Evolutionary conservation across 768 basidiomycete genomes (phyloP).

Genomic region (Tulasnella sp.): DNA sequence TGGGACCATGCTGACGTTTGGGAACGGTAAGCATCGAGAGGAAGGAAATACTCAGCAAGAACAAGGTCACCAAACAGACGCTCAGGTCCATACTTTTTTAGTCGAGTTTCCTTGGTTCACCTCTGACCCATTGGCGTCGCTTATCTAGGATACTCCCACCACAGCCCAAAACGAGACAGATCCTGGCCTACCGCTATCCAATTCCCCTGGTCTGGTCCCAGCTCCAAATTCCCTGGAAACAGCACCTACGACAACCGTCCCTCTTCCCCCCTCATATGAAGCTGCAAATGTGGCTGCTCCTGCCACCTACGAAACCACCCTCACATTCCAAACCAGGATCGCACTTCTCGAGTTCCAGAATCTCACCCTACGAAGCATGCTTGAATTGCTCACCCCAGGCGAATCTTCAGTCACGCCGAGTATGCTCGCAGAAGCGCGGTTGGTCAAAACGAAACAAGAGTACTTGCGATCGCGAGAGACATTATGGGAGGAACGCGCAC

Average conservation of each 20-base stretch:
- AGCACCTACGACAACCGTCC: background rate
- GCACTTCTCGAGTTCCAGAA: background rate
- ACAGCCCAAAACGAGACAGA: background rate
- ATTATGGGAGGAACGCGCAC: background rate
- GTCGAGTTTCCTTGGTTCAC: background rate
- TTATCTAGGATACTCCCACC: background rate
- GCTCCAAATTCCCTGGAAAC: background rate
- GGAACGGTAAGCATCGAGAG: background rate
- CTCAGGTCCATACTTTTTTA: background rate
- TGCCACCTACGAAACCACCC: background rate
- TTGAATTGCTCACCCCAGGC: too few relatives aligned
- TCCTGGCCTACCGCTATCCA: background rate
- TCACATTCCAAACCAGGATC: background rate
- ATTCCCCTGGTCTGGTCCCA: background rate
- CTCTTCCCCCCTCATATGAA: background rate
- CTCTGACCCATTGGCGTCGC: background rate
- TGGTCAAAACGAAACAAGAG: background rate
- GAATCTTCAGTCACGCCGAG: too few relatives aligned
- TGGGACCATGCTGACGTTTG: background rate
- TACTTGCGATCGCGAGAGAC: background rate
- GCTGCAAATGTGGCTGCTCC: background rate
- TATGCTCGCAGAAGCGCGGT: background rate
- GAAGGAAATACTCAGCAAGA: background rate
- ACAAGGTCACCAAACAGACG: background rate
- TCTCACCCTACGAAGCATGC: too few relatives aligned